These are phyloP conservation scores for Syzygium grande DNA, from an alignment of 345 rosid genomes.

Conservation along the genomic window DNA sequence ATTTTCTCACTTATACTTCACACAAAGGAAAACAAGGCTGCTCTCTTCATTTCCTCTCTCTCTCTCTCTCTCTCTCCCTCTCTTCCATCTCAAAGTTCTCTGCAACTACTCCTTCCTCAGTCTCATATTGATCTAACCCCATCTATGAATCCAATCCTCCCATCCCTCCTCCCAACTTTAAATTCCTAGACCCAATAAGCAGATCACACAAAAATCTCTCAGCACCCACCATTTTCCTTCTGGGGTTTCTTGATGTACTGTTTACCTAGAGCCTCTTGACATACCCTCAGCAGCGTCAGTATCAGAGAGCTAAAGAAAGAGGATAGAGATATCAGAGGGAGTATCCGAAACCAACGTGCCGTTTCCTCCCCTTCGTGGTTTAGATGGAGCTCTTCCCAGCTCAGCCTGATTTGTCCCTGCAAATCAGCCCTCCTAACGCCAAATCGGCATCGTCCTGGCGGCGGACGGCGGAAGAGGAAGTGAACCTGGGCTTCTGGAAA, in stretches of 20 bases:
- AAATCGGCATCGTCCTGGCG: conserved; percentile 51
- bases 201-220: neutral
- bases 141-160: conserved; percentile 6
- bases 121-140: conserved; percentile 14
- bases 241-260: neutral
- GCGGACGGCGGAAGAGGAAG: conserved; percentile 17
- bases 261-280: neutral
- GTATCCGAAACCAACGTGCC: neutral
- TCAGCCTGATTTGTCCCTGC: conserved; percentile 70
- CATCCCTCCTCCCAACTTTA: neutral
- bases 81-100: conserved; percentile 37
- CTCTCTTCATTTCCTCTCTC: conserved; percentile 47
- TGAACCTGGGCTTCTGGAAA: conserved; percentile 42
- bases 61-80: conserved; percentile 16
- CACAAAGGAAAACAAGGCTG: conserved; percentile 54
- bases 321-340: neutral
- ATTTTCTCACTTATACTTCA: conserved; percentile 78
- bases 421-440: conserved; percentile 65
- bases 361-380: neutral
- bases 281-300: neutral
- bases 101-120: conserved; percentile 26
- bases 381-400: conserved; percentile 77
- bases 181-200: neutral
- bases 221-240: neutral
- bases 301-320: neutral